phyloP scores from a whole-genome alignment of 1,284 basidiomycete species.

The Trametes versicolor region DNA sequence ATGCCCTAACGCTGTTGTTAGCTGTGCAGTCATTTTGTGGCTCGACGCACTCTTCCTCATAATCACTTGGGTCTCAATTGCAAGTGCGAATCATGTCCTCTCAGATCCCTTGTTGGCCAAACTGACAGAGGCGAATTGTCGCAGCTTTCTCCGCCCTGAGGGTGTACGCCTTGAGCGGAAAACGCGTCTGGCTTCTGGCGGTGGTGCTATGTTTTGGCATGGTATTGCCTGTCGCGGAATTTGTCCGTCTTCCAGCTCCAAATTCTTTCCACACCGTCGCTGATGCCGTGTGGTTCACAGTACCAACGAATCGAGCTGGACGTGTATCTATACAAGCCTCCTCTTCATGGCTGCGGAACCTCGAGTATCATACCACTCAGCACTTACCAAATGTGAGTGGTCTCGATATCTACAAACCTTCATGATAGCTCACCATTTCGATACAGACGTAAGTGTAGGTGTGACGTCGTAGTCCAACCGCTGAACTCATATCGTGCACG shows the following conservation, averaged over 20 bases:
- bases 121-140: too few relatives aligned
- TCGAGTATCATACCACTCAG: neutral
- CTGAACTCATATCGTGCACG: neutral
- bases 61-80: constrained; percentile 13
- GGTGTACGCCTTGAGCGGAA: constrained; percentile 20
- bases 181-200: constrained; percentile 8
- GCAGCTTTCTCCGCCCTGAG: constrained; percentile 23
- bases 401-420: neutral
- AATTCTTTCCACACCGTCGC: neutral
- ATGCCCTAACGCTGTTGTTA: neutral
- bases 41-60: constrained; percentile 14
- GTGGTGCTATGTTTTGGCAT: neutral
- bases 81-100: constrained; percentile 2
- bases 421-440: neutral
- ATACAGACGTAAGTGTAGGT: neutral
- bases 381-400: constrained; percentile 15
- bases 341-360: constrained; percentile 1
- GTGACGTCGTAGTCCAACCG: neutral
- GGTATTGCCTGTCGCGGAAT: constrained; percentile 1
- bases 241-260: neutral
- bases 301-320: constrained; percentile 2
- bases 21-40: constrained; percentile 10
- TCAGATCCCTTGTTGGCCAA: too few relatives aligned
- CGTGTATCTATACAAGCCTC: neutral
- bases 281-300: neutral